Conservation (phyloP, 345 rosid genomes). For the Brassica cretica region DNA sequence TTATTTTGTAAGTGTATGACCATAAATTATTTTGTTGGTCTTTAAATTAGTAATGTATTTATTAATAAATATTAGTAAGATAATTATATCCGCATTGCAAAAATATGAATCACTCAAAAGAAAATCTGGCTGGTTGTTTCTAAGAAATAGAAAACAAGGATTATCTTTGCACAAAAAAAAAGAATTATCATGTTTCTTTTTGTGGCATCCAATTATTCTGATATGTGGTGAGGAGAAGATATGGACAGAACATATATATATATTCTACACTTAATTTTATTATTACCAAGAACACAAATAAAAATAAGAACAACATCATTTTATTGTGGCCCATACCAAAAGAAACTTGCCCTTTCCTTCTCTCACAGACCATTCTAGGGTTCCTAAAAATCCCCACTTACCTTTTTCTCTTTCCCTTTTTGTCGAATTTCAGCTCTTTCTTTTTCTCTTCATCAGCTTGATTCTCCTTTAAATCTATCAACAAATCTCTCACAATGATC, state of each 20-base stretch:
- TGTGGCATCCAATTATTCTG: constrained; percentile 26
- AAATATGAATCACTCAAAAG: not conserved
- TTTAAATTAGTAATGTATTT: no score
- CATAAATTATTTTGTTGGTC: no score
- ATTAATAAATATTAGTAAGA: no score
- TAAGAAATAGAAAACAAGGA: not conserved
- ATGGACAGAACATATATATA: constrained; percentile 16
- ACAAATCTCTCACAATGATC: not conserved
- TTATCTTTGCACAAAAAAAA: not conserved
- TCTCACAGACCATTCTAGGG: constrained; percentile 37
- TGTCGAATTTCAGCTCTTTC: not conserved
- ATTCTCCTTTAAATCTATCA: not conserved
- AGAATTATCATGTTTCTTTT: constrained; percentile 11
- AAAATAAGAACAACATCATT: constrained; percentile 4
- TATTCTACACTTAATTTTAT: not conserved
- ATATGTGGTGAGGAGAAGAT: constrained; percentile 25
- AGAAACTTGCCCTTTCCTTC: constrained; percentile 29
- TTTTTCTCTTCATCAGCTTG: constrained; percentile 1
- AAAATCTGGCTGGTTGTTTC: not conserved
- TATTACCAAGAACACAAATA: constrained; percentile 2
- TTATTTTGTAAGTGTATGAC: no score
- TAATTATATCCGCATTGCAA: not conserved
- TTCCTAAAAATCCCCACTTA: constrained; percentile 9
- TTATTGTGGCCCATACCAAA: constrained; percentile 28
- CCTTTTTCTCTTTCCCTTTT: constrained; percentile 35